These are phyloP conservation scores for Xylaria sp. DNA, from an alignment of 2,329 filamentous ascomycete species.

Conservation along the genomic window DNA sequence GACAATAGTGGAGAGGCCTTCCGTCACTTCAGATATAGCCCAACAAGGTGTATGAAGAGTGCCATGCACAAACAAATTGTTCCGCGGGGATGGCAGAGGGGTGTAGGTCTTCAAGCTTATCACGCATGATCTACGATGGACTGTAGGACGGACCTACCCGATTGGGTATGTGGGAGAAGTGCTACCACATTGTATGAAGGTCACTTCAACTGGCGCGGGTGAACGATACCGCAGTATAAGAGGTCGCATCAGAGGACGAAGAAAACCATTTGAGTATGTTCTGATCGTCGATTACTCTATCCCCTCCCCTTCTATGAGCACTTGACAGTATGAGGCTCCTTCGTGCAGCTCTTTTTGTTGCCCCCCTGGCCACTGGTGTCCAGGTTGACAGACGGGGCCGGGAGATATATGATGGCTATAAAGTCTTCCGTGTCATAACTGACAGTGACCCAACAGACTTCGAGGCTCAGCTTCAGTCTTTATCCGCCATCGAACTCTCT, in stretches of 20 bases:
- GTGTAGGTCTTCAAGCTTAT: conserved; percentile 18
- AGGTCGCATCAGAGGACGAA: neutral
- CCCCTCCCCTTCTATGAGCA: neutral
- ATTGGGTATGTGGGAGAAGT: conserved; percentile 25
- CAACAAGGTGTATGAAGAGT: neutral
- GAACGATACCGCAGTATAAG: conserved; percentile 12
- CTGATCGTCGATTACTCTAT: neutral
- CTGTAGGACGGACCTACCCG: conserved; percentile 23
- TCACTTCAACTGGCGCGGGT: conserved; percentile 7
- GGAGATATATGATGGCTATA: conserved; percentile 45
- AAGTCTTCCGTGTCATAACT: conserved; percentile 42
- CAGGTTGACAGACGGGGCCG: conserved; percentile 35
- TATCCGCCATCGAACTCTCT: conserved; percentile 40
- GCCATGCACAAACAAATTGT: neutral
- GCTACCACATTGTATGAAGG: conserved; percentile 17
- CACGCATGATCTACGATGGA: conserved; percentile 20
- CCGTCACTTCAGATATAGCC: neutral
- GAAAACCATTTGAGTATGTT: neutral
- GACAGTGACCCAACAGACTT: conserved; percentile 35
- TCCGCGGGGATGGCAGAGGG: conserved; percentile 3
- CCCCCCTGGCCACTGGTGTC: conserved; percentile 19
- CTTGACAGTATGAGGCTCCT: conserved; percentile 23
- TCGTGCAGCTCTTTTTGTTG: conserved; percentile 18
- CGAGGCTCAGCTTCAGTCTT: conserved; percentile 37
- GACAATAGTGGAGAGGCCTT: neutral